phyloP scores from a whole-genome alignment of 2,329 filamentous ascomycete species.

The Arthrinium puccinioides region DNA sequence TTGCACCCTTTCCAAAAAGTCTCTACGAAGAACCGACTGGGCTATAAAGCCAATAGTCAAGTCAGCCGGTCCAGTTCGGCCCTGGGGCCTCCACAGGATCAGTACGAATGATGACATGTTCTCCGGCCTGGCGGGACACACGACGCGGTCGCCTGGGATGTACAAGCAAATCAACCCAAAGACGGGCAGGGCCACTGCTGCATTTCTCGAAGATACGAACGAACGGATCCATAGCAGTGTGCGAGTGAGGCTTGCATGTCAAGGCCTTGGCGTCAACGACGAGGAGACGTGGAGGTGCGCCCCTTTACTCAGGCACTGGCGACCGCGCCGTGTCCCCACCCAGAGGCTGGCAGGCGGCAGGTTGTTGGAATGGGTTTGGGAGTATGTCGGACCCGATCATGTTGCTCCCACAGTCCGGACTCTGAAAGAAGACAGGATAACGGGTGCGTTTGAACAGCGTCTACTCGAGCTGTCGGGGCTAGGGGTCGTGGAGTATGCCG shows the following conservation, averaged over 20 bases:
- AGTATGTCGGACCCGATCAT: slow-evolving; percentile 38
- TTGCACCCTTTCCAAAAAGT: no score
- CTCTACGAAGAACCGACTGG: no score
- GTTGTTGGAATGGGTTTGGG: slow-evolving; percentile 43
- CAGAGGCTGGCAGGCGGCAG: slow-evolving; percentile 10
- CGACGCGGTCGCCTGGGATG: slow-evolving; percentile 37
- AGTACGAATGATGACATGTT: slow-evolving; percentile 28
- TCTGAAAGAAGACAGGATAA: slow-evolving; percentile 45
- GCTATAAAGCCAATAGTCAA: slow-evolving; percentile 28
- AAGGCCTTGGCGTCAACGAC: slow-evolving; percentile 44
- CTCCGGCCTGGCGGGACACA: slow-evolving; percentile 36
- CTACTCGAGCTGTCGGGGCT: slow-evolving; percentile 37
- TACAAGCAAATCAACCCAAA: slow-evolving; percentile 37
- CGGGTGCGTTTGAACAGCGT: slow-evolving; percentile 45
- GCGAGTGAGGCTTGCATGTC: slow-evolving; percentile 42
- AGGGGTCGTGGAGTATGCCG: slow-evolving; percentile 32
- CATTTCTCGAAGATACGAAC: slow-evolving; percentile 43
- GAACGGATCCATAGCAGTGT: slow-evolving; percentile 49
- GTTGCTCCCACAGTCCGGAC: slow-evolving; percentile 31
- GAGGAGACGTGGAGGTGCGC: slow-evolving; percentile 36
- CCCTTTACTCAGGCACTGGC: slow-evolving; percentile 36
- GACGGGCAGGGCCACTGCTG: slow-evolving; percentile 24
- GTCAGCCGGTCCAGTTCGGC: slow-evolving; percentile 37
- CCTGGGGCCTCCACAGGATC: slow-evolving; percentile 41
- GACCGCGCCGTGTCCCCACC: slow-evolving; percentile 26